Evolutionary conservation across 306 rosid species (phyloP), one percentile per base, ranked within the genome.

Genomic region (Canavalia ensiformis): DNA sequence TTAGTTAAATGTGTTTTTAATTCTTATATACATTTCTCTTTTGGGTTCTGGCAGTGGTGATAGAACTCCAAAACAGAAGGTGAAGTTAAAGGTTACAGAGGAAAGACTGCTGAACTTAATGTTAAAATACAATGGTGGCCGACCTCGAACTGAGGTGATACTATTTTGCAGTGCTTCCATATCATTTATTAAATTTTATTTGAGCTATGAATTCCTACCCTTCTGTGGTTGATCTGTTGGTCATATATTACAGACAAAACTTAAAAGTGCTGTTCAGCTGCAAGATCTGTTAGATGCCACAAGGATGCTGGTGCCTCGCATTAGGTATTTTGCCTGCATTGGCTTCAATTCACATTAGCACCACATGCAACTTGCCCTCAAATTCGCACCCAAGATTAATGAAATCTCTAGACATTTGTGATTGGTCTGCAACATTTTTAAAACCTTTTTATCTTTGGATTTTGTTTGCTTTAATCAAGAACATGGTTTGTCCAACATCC

Each of bases 51-150:
- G 83, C 88, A 95, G 99, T 87, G 99, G 99, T 77, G 99, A 95
- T 90, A 89, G 99, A 90, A 95, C 99, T 85, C 97, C 99, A 76
- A 95, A 95, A 83, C 99, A 95, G 85, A 95, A 95, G 92, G 99
- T 95, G 87, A 95, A 95, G 84, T 77, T 95, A 86, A 93, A 89
- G 84, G 97, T 95, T 80, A 95, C 99, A 1, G 99, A 95, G 86
- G 99, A 95, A 88, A 95, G 88, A 77, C 89, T 95, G 78, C 79
- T 95, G 81, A 93, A 88, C 84, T 74, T 95, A 85, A 91, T 95
- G 94, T 79, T 95, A 65, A 95, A 95, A 84, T 95, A 95, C 89
- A 95, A 95, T 67, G 97, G 97, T 29, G 98, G 99, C 52, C 92
- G 98, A 8, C 97, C 99, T 62, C 89, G 93, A 87, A 84, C 90